Percentiles rank a stretch among this genome's conserved stretches.
These are phyloP conservation scores for Naematelia aurantialba DNA, from an alignment of 768 basidiomycete species.

Conservation along the genomic window DNA sequence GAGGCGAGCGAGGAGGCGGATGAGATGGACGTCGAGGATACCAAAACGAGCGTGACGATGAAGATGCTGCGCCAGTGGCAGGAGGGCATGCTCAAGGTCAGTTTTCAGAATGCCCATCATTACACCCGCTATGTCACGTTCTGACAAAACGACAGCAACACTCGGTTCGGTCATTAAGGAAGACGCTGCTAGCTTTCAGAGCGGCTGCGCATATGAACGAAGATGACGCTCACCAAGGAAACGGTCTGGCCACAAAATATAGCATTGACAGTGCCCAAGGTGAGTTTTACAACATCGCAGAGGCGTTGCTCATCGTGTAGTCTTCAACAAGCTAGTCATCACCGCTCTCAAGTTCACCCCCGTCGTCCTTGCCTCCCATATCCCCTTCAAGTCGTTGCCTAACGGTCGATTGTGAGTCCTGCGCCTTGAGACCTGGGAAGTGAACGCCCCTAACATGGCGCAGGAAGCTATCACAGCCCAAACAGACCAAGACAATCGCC, in stretches of 20 bases:
- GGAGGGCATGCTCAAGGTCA: constrained; percentile 76
- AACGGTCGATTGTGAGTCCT: constrained; percentile 78
- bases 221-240: constrained; percentile 59
- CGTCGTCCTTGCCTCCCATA: constrained; percentile 76
- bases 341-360: constrained; percentile 88
- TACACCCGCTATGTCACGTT: not conserved
- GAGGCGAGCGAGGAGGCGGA: constrained; percentile 66
- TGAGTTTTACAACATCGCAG: constrained; percentile 47
- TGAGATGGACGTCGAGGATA: constrained; percentile 39
- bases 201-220: constrained; percentile 87
- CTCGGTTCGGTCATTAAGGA: constrained; percentile 76
- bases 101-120: too few relatives aligned
- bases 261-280: constrained; percentile 76
- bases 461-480: constrained; percentile 73
- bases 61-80: constrained; percentile 78
- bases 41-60: constrained; percentile 45
- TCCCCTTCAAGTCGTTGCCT: constrained; percentile 75
- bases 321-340: constrained; percentile 88
- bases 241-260: constrained; percentile 63
- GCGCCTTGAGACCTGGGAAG: not conserved
- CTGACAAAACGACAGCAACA: constrained; percentile 59
- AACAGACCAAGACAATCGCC: constrained; percentile 69
- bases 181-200: constrained; percentile 82
- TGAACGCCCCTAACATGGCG: not conserved
- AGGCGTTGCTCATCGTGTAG: constrained; percentile 54